A percentile compares a stretch with the other conserved stretches of the same genome.
phyloP scores from a whole-genome alignment of 305 asterid genomes.

The Stenogyne calaminthoides region DNA sequence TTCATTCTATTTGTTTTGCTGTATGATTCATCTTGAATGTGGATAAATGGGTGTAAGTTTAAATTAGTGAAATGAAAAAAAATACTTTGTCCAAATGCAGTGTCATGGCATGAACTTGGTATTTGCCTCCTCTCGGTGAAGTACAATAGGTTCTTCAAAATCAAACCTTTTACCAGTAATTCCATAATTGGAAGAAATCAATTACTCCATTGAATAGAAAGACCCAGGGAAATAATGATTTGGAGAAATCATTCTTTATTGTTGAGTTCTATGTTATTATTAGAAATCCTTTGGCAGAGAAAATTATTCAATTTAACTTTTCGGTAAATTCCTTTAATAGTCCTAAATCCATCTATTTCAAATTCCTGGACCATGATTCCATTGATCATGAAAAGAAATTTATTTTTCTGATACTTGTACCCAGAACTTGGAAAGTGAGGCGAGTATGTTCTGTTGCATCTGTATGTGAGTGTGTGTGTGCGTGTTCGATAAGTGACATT shows the following conservation, averaged over 20 bases:
- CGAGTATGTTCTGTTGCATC: neutral
- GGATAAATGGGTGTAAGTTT: conserved; percentile 5
- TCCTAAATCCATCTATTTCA: neutral
- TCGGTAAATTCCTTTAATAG: neutral
- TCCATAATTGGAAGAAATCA: neutral
- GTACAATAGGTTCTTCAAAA: neutral
- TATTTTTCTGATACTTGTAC: neutral
- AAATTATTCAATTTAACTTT: neutral
- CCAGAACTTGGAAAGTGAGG: neutral
- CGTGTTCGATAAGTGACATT: neutral
- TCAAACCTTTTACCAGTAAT: neutral
- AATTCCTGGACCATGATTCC: neutral
- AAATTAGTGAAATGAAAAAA: neutral
- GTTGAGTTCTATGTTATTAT: neutral
- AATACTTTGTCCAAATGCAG: neutral
- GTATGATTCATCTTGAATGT: neutral
- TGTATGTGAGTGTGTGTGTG: neutral
- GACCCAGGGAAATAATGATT: neutral
- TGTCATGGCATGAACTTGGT: neutral
- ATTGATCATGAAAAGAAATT: neutral
- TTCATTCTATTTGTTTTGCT: neutral
- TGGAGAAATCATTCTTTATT: neutral
- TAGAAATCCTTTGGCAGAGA: neutral
- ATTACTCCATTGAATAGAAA: neutral
- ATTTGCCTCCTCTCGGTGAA: neutral